A percentile compares a stretch with the other conserved stretches of the same genome.
Conservation (phyloP, 257 asterid genomes). For the Capsicum chinense region DNA sequence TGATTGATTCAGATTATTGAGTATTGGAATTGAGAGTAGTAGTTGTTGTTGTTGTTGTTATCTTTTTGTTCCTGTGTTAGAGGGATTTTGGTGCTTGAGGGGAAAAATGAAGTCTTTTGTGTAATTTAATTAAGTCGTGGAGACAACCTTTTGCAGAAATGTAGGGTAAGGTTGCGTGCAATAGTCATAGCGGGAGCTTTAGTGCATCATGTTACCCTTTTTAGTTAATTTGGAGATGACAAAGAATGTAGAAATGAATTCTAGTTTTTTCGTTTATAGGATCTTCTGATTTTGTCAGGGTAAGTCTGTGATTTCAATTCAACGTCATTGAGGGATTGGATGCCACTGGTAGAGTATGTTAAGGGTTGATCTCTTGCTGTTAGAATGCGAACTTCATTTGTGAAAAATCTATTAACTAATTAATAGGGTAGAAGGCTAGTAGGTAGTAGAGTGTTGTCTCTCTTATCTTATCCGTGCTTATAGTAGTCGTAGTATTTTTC, state of each 20-base stretch:
- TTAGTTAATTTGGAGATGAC: background rate
- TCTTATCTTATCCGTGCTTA: no score
- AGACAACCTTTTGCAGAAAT: no score
- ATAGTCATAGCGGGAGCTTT: no score
- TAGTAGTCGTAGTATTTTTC: no score
- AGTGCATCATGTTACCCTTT: no score
- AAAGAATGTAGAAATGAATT: background rate
- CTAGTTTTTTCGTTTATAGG: background rate
- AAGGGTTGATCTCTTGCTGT: background rate
- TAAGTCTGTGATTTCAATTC: background rate
- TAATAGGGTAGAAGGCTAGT: no score
- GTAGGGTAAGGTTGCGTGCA: no score
- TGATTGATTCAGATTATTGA: background rate
- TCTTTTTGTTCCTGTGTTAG: background rate
- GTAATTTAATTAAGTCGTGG: background rate
- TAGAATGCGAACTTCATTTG: slow-evolving; percentile 11
- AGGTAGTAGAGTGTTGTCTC: no score
- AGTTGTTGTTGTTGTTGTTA: background rate
- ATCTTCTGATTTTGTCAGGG: background rate
- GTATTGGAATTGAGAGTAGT: background rate
- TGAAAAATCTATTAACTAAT: background rate
- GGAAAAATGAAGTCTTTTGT: background rate
- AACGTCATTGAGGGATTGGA: background rate
- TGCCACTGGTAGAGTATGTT: background rate
- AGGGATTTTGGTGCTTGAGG: background rate